Percentiles rank a stretch among this genome's conserved stretches.
phyloP scores from a whole-genome alignment of 148 eudicot species.

The Heliamphora exappendiculata region DNA sequence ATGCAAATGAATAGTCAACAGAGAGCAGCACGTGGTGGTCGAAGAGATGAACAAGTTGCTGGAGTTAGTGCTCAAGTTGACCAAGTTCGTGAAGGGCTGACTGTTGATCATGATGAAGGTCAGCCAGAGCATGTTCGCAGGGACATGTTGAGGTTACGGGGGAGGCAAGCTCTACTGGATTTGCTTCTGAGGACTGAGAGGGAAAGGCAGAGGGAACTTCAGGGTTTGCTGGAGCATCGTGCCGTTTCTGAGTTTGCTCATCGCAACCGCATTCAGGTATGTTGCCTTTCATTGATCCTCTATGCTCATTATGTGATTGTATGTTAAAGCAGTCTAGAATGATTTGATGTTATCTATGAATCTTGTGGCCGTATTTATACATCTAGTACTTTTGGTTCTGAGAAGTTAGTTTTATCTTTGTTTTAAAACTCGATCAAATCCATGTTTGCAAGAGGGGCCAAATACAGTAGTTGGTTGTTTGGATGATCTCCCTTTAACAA shows the following conservation, averaged over 20 bases:
- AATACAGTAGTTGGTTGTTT: too few relatives aligned
- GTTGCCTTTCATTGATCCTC: slow-evolving; percentile 5
- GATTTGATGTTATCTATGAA: slow-evolving; percentile 8
- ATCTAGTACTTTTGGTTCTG: neutral
- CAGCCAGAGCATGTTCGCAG: slow-evolving; percentile 76
- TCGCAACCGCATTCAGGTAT: slow-evolving; percentile 96
- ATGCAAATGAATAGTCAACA: slow-evolving; percentile 93
- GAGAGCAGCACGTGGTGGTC: slow-evolving; percentile 55
- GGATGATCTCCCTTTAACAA: too few relatives aligned
- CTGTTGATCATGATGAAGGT: slow-evolving; percentile 45
- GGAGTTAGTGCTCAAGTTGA: slow-evolving; percentile 31
- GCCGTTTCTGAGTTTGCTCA: slow-evolving; percentile 98
- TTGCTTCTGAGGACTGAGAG: slow-evolving; percentile 86
- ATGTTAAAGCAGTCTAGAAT: neutral
- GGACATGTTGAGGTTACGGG: slow-evolving; percentile 82
- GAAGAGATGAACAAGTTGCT: slow-evolving; percentile 56
- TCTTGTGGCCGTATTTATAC: neutral
- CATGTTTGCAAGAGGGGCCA: neutral
- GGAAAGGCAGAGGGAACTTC: slow-evolving; percentile 94
- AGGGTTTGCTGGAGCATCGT: slow-evolving; percentile 83
- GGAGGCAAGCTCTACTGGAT: slow-evolving; percentile 89
- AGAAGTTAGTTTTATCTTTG: neutral
- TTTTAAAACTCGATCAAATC: neutral
- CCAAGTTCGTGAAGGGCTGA: slow-evolving; percentile 36
- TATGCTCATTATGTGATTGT: neutral